Conservation (phyloP, 2,329 filamentous ascomycete species). For the Verticillium nubilum region DNA sequence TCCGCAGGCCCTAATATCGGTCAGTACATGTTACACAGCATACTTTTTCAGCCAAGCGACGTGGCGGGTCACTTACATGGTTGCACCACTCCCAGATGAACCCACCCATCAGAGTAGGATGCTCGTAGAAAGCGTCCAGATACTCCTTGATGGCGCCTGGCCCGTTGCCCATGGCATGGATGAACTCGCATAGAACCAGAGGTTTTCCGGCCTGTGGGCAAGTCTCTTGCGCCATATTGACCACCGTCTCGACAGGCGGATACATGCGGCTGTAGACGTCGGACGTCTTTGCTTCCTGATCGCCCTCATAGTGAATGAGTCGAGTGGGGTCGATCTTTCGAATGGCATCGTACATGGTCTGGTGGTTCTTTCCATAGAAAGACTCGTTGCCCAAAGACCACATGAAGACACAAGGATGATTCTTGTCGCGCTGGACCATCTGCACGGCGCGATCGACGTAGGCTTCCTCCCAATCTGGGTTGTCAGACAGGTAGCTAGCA, state of each 20-base stretch:
- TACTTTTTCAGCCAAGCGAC: slow-evolving; percentile 14
- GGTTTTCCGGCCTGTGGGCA: slow-evolving; percentile 42
- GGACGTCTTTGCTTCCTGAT: slow-evolving; percentile 48
- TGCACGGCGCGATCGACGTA: slow-evolving; percentile 63
- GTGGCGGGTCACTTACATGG: slow-evolving; percentile 30
- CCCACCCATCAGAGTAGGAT: slow-evolving; percentile 48
- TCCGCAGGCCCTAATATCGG: slow-evolving; percentile 26
- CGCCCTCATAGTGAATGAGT: slow-evolving; percentile 61
- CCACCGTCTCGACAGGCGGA: slow-evolving; percentile 38
- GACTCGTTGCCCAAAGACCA: slow-evolving; percentile 71
- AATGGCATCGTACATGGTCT: slow-evolving; percentile 60
- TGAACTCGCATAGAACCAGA: slow-evolving; percentile 50
- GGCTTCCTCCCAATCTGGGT: slow-evolving; percentile 54
- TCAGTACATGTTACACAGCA: slow-evolving; percentile 16
- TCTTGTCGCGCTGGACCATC: slow-evolving; percentile 52
- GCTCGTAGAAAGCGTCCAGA: slow-evolving; percentile 57
- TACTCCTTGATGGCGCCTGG: slow-evolving; percentile 64
- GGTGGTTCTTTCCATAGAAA: slow-evolving; percentile 63
- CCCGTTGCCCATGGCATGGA: slow-evolving; percentile 66
- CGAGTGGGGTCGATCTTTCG: slow-evolving; percentile 50
- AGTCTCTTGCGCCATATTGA: slow-evolving; percentile 31
- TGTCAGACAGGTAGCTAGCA: slow-evolving; percentile 51
- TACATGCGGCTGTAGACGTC: slow-evolving; percentile 67
- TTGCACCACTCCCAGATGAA: slow-evolving; percentile 62
- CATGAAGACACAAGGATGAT: slow-evolving; percentile 61